These are phyloP conservation scores for Cystobasidium sp. DNA, from an alignment of 1,284 basidiomycete genomes.

Conservation along the genomic window DNA sequence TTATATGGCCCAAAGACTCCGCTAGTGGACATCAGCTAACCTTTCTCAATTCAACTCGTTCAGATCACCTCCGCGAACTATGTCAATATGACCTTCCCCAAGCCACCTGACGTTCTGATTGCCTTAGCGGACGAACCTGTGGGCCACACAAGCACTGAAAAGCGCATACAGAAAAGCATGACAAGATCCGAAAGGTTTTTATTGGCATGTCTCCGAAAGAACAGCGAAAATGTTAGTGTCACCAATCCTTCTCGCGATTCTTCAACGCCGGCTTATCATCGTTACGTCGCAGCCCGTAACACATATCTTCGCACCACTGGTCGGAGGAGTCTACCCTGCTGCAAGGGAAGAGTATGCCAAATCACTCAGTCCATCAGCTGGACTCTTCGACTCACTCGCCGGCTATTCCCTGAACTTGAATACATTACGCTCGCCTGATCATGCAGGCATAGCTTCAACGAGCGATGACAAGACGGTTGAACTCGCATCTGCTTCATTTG, in stretches of 20 bases:
- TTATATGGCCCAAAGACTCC: no score
- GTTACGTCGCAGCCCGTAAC: slow-evolving; percentile 27
- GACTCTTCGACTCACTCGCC: slow-evolving; percentile 60
- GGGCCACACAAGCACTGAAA: slow-evolving; percentile 67
- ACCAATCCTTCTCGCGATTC: no score
- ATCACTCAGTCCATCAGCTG: slow-evolving; percentile 64
- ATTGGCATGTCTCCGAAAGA: slow-evolving; percentile 57
- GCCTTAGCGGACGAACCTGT: slow-evolving; percentile 72
- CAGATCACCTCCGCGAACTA: slow-evolving; percentile 67
- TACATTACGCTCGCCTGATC: slow-evolving; percentile 43
- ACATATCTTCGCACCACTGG: slow-evolving; percentile 69
- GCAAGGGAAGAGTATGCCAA: slow-evolving; percentile 70
- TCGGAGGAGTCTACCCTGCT: slow-evolving; percentile 63
- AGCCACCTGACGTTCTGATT: slow-evolving; percentile 71
- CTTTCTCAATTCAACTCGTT: not conserved
- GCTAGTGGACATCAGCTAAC: not conserved
- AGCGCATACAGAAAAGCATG: slow-evolving; percentile 72
- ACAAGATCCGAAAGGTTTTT: slow-evolving; percentile 71
- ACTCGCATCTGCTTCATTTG: slow-evolving; percentile 67
- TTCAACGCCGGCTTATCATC: not conserved
- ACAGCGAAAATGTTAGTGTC: not conserved
- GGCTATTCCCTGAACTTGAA: slow-evolving; percentile 59
- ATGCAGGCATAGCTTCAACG: slow-evolving; percentile 46
- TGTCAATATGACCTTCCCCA: slow-evolving; percentile 62
- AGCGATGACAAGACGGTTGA: slow-evolving; percentile 50